Evolutionary conservation across 2,329 filamentous ascomycete genomes (phyloP), one percentile per base, ranked within the genome.

Genomic region (Clarireedia sp.): DNA sequence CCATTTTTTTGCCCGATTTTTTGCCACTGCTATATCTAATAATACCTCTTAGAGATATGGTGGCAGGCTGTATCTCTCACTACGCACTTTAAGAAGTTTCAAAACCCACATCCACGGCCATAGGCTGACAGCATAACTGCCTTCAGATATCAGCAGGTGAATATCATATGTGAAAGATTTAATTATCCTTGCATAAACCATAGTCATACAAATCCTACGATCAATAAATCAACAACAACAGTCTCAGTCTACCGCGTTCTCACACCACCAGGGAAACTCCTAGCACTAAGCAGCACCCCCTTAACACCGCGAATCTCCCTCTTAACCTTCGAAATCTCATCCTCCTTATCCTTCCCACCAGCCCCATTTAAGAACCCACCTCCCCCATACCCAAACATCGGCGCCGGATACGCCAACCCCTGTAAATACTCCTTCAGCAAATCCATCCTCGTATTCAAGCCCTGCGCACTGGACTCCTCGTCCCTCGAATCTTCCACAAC

Each of bases 251-350:
- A 55, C 9, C 57, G 54, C 53, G 36, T 51, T 41, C 58, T 63
- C 23, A 62, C 47, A 33, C 60, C 66, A 2, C 64, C 64, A 2
- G 84, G 86, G 62, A 92, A 92, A 64, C 82, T 88, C 64, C 86
- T 81, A 4, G 88, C 81, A 65, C 83, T 89, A 55, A 95, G 70
- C 62, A 94, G 73, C 10, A 89, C 80, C 1, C 89, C 89, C 74
- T 95, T 95, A 43, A 94, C 81, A 55, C 86, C 79, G 60, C 89
- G 75, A 51, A 95, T 91, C 59, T 86, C 87, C 60, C 82, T 82
- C 72, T 87, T 88, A 19, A 88, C 76, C 66, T 80, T 82, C 60
- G 82, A 82, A 63, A 90, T 83, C 70, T 88, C 86, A 69, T 92
- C 87, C 63, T 82, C 82, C 49, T 71, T 70, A 17, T 41, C 52